These are phyloP conservation scores for Thraustotheca clavata DNA, from an alignment of 352 stramenopile species.

Conservation along the genomic window DNA sequence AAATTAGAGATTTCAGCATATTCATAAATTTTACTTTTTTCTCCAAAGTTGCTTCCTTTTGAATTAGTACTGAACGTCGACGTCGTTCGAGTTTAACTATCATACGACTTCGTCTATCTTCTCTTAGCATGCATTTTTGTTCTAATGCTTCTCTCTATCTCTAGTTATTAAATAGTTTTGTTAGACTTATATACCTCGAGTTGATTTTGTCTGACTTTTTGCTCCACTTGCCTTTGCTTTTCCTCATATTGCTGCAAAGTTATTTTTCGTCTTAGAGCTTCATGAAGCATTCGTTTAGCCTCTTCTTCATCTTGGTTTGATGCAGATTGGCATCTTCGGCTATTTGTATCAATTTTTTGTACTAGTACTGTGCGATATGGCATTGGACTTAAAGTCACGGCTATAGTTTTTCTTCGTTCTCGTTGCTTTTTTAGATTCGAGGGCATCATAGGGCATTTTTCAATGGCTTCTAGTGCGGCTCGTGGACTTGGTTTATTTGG, in stretches of 20 bases:
- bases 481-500: background rate
- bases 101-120: conserved; percentile 51
- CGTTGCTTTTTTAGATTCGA: conserved; percentile 34
- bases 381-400: conserved; percentile 34
- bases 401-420: conserved; percentile 35
- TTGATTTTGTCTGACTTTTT: conserved; percentile 26
- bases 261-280: conserved; percentile 44
- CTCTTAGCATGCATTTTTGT: conserved; percentile 54
- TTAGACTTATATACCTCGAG: conserved; percentile 5
- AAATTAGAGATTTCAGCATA: background rate
- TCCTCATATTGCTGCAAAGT: conserved; percentile 33
- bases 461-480: too few relatives aligned
- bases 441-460: conserved; percentile 35
- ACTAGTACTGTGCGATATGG: background rate
- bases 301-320: conserved; percentile 22
- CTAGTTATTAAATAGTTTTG: background rate
- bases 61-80: too few relatives aligned
- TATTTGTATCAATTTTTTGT: conserved; percentile 1
- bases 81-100: conserved; percentile 45
- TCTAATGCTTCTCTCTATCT: conserved; percentile 45
- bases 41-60: too few relatives aligned
- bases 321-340: too few relatives aligned
- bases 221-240: conserved; percentile 28
- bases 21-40: too few relatives aligned
- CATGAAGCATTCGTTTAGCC: conserved; percentile 29